Conservation (phyloP, 2,329 filamentous ascomycete genomes). For the Beauveria scarabaeidicola region DNA sequence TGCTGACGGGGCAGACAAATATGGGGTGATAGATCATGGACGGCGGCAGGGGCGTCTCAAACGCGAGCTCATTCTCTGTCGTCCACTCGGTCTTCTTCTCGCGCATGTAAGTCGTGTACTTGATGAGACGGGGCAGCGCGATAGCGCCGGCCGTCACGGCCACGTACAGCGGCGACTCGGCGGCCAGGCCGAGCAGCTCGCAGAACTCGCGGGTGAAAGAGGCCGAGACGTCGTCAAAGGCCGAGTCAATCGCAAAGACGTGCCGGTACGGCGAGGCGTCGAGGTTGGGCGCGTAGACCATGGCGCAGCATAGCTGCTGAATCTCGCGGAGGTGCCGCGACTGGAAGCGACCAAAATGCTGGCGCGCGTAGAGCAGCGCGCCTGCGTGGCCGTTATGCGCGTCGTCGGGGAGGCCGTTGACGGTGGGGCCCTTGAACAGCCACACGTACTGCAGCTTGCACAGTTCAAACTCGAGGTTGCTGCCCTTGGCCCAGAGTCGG, state of each 20-base stretch:
- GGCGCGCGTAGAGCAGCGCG: slow-evolving; percentile 68
- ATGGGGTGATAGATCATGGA: slow-evolving; percentile 81
- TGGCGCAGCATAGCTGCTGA: slow-evolving; percentile 69
- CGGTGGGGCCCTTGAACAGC: slow-evolving; percentile 60
- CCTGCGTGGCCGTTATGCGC: slow-evolving; percentile 46
- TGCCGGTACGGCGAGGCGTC: slow-evolving; percentile 66
- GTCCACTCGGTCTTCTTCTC: slow-evolving; percentile 94
- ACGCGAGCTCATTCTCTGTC: slow-evolving; percentile 79
- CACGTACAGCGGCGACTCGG: slow-evolving; percentile 86
- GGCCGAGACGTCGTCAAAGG: slow-evolving; percentile 76
- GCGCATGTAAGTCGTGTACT: slow-evolving; percentile 79
- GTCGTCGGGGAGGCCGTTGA: slow-evolving; percentile 48
- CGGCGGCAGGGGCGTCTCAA: slow-evolving; percentile 54
- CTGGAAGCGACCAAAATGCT: slow-evolving; percentile 66
- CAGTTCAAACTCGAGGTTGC: slow-evolving; percentile 91
- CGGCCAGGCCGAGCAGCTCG: slow-evolving; percentile 77
- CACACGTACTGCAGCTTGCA: slow-evolving; percentile 84
- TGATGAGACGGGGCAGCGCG: slow-evolving; percentile 79
- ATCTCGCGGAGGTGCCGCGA: slow-evolving; percentile 70
- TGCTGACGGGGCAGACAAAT: slow-evolving; percentile 94
- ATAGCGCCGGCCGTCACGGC: slow-evolving; percentile 89
- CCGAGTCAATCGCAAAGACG: slow-evolving; percentile 65
- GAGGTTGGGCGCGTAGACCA: slow-evolving; percentile 72
- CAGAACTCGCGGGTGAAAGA: slow-evolving; percentile 94
- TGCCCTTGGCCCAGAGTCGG: slow-evolving; percentile 70